Evolutionary conservation across 2,329 filamentous ascomycete species (phyloP).

Genomic region (Malbranchea cinnamomea): DNA sequence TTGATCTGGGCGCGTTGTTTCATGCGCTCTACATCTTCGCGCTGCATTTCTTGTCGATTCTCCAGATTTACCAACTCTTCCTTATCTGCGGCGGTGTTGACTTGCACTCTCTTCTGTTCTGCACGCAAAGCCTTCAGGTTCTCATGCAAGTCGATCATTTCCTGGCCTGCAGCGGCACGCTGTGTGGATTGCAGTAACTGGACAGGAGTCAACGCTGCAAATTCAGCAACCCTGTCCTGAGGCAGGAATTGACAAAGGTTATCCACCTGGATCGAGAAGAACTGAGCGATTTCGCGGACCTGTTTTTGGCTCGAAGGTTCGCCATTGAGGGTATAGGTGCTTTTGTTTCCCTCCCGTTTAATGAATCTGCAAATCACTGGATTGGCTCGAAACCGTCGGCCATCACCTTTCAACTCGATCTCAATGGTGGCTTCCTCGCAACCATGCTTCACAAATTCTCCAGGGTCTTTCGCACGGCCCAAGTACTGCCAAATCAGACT

Average conservation of each 20-base stretch:
- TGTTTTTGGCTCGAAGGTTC: conserved; percentile 44
- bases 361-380: conserved; percentile 63
- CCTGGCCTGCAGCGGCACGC: conserved; percentile 65
- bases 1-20: conserved; percentile 58
- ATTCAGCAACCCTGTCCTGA: conserved; percentile 90
- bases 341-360: conserved; percentile 65
- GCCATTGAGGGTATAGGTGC: conserved; percentile 64
- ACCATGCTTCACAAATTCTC: conserved; percentile 89
- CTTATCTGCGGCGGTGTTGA: conserved; percentile 41
- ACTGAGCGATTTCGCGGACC: conserved; percentile 51
- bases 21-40: conserved; percentile 70
- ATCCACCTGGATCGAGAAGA: conserved; percentile 84
- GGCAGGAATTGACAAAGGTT: conserved; percentile 96
- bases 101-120: conserved; percentile 50
- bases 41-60: conserved; percentile 56
- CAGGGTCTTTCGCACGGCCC: conserved; percentile 68
- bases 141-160: conserved; percentile 68
- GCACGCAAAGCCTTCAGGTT: conserved; percentile 56
- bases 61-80: conserved; percentile 55
- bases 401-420: conserved; percentile 70
- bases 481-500: conserved; percentile 40
- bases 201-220: conserved; percentile 67
- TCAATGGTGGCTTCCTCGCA: conserved; percentile 65
- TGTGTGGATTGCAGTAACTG: conserved; percentile 76
- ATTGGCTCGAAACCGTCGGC: conserved; percentile 43